Conservation (phyloP, 306 rosid genomes). For the Inga laurina region DNA sequence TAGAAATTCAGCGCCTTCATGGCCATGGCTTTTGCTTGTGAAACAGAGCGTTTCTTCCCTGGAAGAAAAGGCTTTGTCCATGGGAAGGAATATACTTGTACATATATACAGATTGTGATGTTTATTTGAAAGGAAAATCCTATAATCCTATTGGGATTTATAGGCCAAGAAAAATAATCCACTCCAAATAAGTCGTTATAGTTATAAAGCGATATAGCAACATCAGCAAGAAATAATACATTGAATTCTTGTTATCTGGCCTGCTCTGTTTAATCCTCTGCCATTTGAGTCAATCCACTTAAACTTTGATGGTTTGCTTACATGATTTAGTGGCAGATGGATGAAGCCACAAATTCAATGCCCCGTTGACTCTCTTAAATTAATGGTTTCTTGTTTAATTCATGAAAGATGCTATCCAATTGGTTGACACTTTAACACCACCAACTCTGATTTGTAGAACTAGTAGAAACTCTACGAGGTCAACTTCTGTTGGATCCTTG, state of each 20-base stretch:
- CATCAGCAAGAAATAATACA: too few relatives aligned
- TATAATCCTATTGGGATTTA: background rate
- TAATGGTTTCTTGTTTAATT: background rate
- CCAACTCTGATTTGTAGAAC: conserved; percentile 44
- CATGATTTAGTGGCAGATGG: background rate
- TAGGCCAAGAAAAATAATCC: background rate
- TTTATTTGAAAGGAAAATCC: background rate
- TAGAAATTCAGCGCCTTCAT: conserved; percentile 22
- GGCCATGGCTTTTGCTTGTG: background rate
- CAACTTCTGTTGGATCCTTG: conserved; percentile 41
- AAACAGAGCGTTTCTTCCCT: background rate
- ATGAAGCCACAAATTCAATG: conserved; percentile 13
- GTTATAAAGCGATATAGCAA: background rate
- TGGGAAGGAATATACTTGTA: background rate
- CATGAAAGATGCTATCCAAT: conserved; percentile 19
- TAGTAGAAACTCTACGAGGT: conserved; percentile 48
- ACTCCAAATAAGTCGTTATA: background rate
- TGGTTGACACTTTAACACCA: conserved; percentile 14
- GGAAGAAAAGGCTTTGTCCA: background rate
- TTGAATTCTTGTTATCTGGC: too few relatives aligned
- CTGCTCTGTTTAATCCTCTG: background rate
- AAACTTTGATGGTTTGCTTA: background rate
- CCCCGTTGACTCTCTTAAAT: conserved; percentile 32
- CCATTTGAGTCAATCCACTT: background rate
- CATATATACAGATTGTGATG: background rate